Conservation (phyloP, 148 eudicot genomes). For the Amaranthus cruentus region DNA sequence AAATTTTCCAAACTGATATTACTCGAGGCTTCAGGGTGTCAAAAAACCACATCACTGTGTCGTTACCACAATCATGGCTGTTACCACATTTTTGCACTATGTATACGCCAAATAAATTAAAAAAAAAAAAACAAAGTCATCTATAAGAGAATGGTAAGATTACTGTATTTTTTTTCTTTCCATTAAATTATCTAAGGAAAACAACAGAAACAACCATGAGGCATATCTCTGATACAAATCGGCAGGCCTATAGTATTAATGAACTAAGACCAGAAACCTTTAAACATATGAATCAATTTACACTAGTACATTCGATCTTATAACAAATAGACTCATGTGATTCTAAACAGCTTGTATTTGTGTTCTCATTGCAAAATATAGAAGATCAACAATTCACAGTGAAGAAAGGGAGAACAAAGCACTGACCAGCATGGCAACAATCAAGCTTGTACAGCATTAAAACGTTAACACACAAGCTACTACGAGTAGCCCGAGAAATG, state of each 20-base stretch:
- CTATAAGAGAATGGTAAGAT: neutral
- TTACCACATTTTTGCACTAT: too few species aligned
- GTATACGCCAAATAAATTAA: too few species aligned
- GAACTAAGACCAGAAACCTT: neutral
- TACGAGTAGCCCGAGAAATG: neutral
- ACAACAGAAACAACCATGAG: neutral
- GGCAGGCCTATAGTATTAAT: neutral
- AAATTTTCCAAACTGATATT: too few species aligned
- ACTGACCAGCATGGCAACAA: constrained; percentile 11
- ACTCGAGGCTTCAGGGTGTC: too few species aligned
- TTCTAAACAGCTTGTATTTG: constrained; percentile 9
- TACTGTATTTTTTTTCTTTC: neutral
- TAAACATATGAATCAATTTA: neutral
- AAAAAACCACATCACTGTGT: neutral
- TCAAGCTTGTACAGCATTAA: neutral
- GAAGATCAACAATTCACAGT: constrained; percentile 3
- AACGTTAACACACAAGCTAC: neutral
- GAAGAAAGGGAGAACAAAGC: constrained; percentile 4
- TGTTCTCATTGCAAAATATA: neutral
- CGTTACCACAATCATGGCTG: too few species aligned
- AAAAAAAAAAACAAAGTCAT: neutral
- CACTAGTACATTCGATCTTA: neutral
- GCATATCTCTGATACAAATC: neutral
- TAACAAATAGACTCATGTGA: neutral
- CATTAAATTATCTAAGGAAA: neutral